A percentile compares a stretch with the other conserved stretches of the same genome.
These are phyloP conservation scores for Geotrichum candidum DNA, from an alignment of 1,139 yeast genomes.

Conservation along the genomic window DNA sequence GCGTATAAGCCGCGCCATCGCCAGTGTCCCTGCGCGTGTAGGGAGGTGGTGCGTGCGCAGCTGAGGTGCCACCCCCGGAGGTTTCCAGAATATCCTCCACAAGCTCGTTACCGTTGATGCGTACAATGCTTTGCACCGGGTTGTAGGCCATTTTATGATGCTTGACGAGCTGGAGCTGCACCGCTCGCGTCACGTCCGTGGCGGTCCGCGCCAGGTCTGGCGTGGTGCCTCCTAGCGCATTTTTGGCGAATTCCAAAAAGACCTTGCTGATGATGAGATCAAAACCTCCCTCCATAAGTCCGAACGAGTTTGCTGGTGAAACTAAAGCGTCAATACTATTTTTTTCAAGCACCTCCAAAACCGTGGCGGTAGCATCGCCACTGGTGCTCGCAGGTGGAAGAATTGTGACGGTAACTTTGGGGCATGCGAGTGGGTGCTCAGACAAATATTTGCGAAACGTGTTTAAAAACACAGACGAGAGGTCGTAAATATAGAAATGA, in stretches of 20 bases:
- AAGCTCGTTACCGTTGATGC: neutral
- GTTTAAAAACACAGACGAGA: slow-evolving; percentile 6
- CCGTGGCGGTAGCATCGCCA: neutral
- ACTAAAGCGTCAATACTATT: slow-evolving; percentile 34
- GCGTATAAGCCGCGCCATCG: neutral
- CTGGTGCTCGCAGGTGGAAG: neutral
- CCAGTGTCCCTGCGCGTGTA: neutral
- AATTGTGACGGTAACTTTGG: neutral
- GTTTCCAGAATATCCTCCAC: neutral
- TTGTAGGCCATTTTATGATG: slow-evolving; percentile 7
- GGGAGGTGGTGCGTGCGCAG: neutral
- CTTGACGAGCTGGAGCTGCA: slow-evolving; percentile 24
- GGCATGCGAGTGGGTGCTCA: slow-evolving; percentile 7
- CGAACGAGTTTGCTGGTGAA: slow-evolving; percentile 51
- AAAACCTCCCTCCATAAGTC: slow-evolving; percentile 49
- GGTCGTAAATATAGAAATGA: slow-evolving; percentile 16
- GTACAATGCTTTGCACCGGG: slow-evolving; percentile 1
- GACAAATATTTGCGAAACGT: slow-evolving; percentile 7
- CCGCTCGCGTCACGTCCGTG: slow-evolving; percentile 4
- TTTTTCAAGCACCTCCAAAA: slow-evolving; percentile 13
- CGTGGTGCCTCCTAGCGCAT: neutral
- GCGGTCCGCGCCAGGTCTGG: neutral
- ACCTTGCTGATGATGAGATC: slow-evolving; percentile 40
- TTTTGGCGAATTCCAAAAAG: slow-evolving; percentile 26
- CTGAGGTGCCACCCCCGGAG: neutral